Conservation (phyloP, 1,284 basidiomycete species). For the Ustilago curta region DNA sequence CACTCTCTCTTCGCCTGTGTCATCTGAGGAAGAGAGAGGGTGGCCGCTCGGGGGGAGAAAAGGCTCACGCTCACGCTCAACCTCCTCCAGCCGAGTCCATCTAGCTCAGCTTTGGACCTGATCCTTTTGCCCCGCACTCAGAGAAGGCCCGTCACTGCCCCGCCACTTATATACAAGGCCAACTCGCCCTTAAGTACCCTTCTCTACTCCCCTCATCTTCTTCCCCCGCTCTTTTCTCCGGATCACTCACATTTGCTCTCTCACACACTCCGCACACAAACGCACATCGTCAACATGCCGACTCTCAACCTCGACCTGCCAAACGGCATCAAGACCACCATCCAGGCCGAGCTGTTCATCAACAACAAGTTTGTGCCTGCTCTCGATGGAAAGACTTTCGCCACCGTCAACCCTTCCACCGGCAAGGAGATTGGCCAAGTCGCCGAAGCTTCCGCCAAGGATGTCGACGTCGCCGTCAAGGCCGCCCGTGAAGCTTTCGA, state of each 20-base stretch:
- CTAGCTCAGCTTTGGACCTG: background rate
- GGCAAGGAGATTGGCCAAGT: slow-evolving; percentile 66
- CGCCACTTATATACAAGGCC: slow-evolving; percentile 14
- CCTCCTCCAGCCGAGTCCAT: background rate
- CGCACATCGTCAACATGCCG: slow-evolving; percentile 32
- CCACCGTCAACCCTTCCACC: slow-evolving; percentile 62
- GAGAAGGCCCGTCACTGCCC: slow-evolving; percentile 2
- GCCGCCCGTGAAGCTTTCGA: slow-evolving; percentile 62
- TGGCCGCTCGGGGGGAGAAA: background rate
- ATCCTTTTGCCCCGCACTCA: slow-evolving; percentile 22
- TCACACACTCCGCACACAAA: background rate
- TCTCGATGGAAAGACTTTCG: slow-evolving; percentile 64
- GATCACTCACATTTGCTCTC: background rate
- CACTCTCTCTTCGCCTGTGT: background rate
- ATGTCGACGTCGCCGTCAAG: slow-evolving; percentile 63
- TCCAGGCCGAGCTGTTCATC: slow-evolving; percentile 63
- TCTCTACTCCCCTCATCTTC: background rate
- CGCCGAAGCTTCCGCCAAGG: slow-evolving; percentile 65
- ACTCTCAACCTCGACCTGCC: slow-evolving; percentile 67
- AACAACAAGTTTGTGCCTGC: slow-evolving; percentile 65
- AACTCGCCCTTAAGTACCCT: background rate
- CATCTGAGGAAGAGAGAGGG: background rate
- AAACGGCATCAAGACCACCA: slow-evolving; percentile 57
- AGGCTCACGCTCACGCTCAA: background rate
- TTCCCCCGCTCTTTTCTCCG: background rate